phyloP scores from a whole-genome alignment of 768 basidiomycete genomes.

The Jaapia argillacea region DNA sequence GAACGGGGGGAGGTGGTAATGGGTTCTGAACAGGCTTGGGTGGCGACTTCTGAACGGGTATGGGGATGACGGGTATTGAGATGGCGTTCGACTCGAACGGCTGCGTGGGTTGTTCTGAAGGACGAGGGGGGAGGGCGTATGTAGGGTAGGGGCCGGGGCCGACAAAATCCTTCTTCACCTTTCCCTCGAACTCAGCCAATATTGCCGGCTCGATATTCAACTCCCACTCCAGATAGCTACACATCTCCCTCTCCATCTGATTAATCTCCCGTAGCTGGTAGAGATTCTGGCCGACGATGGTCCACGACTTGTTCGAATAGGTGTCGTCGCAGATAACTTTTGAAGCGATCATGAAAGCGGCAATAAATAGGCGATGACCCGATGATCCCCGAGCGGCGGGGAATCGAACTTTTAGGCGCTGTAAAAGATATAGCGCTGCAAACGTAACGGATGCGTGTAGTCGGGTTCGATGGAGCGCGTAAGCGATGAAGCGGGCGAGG shows the following conservation, averaged over 20 bases:
- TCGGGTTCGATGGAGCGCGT: constrained; percentile 74
- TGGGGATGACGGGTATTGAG: constrained; percentile 28
- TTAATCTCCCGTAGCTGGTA: constrained; percentile 80
- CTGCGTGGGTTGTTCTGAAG: constrained; percentile 15
- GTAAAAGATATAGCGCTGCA: constrained; percentile 59
- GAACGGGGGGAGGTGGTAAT: not conserved
- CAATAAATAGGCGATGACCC: constrained; percentile 84
- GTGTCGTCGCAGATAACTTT: constrained; percentile 66
- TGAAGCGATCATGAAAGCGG: constrained; percentile 86
- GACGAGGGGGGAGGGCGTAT: constrained; percentile 42
- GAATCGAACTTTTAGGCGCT: constrained; percentile 84
- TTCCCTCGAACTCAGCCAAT: constrained; percentile 48
- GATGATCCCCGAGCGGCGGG: constrained; percentile 86
- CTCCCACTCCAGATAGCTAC: constrained; percentile 89
- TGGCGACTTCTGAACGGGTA: constrained; percentile 28
- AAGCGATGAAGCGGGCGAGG: constrained; percentile 76
- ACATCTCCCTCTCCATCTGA: constrained; percentile 96
- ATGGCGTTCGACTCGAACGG: constrained; percentile 5
- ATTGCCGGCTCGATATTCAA: constrained; percentile 62
- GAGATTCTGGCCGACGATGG: constrained; percentile 52
- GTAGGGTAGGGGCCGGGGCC: constrained; percentile 49
- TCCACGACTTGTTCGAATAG: constrained; percentile 61
- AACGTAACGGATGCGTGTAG: constrained; percentile 50
- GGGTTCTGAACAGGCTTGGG: constrained; percentile 35
- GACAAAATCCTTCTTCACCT: constrained; percentile 52